Conservation (phyloP, 192 early-diverging fungal genomes). For the Backusella westeae region DNA sequence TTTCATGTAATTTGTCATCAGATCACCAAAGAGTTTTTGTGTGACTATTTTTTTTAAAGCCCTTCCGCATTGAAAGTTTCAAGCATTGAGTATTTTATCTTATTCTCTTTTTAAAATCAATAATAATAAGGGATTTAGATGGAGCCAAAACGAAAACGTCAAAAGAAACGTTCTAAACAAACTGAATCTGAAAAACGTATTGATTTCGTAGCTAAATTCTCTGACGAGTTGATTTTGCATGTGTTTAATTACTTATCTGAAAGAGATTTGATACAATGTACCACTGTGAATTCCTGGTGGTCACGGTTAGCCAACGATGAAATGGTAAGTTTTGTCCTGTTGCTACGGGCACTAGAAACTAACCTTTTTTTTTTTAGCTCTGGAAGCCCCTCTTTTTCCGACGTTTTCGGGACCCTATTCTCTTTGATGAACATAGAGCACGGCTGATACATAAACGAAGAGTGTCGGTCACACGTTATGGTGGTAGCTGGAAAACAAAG, state of each 20-base stretch:
- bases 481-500: conserved; percentile 38
- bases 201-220: conserved; percentile 27
- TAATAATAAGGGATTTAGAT: neutral
- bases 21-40: neutral
- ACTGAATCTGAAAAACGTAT: neutral
- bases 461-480: neutral
- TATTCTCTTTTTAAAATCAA: neutral
- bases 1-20: neutral
- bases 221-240: conserved; percentile 47
- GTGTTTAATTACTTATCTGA: conserved; percentile 41
- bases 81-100: neutral
- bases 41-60: neutral
- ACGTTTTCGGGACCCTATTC: conserved; percentile 33
- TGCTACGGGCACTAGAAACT: neutral
- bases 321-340: conserved; percentile 24
- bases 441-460: neutral
- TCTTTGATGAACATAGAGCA: neutral
- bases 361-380: conserved; percentile 25
- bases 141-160: neutral
- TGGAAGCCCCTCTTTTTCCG: conserved; percentile 47
- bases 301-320: conserved; percentile 42
- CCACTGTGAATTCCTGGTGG: conserved; percentile 39
- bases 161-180: neutral
- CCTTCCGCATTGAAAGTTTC: neutral
- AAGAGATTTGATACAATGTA: conserved; percentile 36